Percentiles rank a stretch among this genome's conserved stretches.
Evolutionary conservation across 176 grass and related monocot species (phyloP).

Genomic region (Aegilops speltoides): DNA sequence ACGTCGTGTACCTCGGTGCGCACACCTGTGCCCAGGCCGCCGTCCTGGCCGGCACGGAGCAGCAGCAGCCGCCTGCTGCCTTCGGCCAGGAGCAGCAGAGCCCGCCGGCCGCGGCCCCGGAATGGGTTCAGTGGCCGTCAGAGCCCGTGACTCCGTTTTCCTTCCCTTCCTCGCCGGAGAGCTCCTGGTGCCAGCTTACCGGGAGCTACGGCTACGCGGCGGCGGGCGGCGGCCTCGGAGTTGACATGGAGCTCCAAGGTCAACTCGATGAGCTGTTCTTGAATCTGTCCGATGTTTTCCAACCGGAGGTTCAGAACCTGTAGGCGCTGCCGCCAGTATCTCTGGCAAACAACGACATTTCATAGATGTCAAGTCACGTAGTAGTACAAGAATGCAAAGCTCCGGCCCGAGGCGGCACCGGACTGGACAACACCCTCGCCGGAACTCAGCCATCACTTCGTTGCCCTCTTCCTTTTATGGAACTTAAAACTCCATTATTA

Average conservation of each 20-base stretch:
- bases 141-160: slow-evolving; percentile 33
- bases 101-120: neutral
- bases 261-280: slow-evolving; percentile 23
- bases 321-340: no score
- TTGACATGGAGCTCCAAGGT: slow-evolving; percentile 28
- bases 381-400: neutral
- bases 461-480: no score
- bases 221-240: neutral
- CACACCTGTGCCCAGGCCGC: slow-evolving; percentile 58
- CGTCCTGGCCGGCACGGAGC: neutral
- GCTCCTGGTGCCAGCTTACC: slow-evolving; percentile 4
- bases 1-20: slow-evolving; percentile 67
- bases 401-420: no score
- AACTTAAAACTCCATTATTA: no score
- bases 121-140: neutral
- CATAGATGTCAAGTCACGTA: neutral
- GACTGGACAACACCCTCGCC: no score
- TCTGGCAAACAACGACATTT: no score
- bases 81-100: neutral
- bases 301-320: slow-evolving; percentile 3
- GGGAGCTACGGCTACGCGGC: neutral
- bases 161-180: neutral
- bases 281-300: slow-evolving; percentile 1
- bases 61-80: neutral
- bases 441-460: no score